Conservation (phyloP, 2,329 filamentous ascomycete genomes). For the Cordyceps pruinosa region DNA sequence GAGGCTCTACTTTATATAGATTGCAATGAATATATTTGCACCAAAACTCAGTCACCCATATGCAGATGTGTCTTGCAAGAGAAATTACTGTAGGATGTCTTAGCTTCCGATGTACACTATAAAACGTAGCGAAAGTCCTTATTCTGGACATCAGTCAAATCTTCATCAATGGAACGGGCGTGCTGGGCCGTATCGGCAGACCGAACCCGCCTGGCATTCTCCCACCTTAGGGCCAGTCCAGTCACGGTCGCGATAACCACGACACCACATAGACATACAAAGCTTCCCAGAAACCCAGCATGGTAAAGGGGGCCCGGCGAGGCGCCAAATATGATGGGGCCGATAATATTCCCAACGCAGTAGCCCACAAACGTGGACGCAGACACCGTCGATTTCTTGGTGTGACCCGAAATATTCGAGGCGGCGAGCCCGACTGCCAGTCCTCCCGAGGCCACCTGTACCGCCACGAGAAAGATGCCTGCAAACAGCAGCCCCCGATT, state of each 20-base stretch:
- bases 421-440: conserved; percentile 3
- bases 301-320: conserved; percentile 37
- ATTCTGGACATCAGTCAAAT: conserved; percentile 1
- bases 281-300: conserved; percentile 41
- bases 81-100: neutral
- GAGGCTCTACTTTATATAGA: neutral
- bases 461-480: conserved; percentile 4
- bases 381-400: conserved; percentile 9
- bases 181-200: neutral
- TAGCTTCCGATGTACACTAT: no score
- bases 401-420: conserved; percentile 5
- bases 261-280: conserved; percentile 28
- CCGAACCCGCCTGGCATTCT: neutral
- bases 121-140: neutral
- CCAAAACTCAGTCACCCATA: no score
- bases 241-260: neutral
- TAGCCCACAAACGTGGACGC: conserved; percentile 24
- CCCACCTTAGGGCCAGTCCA: neutral
- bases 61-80: neutral
- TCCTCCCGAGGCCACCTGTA: conserved; percentile 7
- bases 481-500: conserved; percentile 6
- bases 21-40: no score
- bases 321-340: conserved; percentile 29
- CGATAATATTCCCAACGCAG: conserved; percentile 37
- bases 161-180: neutral